Percentiles rank a stretch among this genome's conserved stretches.
Conservation (phyloP, 2,329 filamentous ascomycete species). For the Diaporthe citri region DNA sequence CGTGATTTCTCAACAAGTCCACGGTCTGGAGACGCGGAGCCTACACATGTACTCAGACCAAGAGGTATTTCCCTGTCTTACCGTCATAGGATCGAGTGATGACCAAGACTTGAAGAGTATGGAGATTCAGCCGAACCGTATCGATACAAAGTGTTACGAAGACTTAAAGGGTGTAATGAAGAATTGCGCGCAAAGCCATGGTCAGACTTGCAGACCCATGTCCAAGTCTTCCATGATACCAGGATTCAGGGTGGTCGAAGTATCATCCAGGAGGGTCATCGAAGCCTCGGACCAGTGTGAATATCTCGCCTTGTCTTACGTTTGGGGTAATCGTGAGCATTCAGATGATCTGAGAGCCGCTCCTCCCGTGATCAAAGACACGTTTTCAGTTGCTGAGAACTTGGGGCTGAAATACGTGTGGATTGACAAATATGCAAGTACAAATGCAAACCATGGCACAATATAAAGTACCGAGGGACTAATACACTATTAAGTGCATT, state of each 20-base stretch:
- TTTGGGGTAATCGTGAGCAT: background rate
- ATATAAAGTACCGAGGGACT: background rate
- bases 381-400: background rate
- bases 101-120: background rate
- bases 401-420: background rate
- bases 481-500: background rate
- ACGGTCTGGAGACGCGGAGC: background rate
- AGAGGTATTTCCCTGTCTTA: background rate
- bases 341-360: background rate
- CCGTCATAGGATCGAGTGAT: constrained; percentile 3
- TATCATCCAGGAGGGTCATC: background rate
- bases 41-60: background rate
- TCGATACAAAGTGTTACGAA: background rate
- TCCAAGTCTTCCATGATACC: background rate
- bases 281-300: background rate
- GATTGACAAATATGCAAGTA: constrained; percentile 5
- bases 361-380: background rate
- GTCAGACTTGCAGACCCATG: background rate
- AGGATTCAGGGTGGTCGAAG: background rate
- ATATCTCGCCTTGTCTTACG: background rate
- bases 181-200: background rate
- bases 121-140: background rate
- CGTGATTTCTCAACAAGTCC: background rate
- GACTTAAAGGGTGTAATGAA: background rate
- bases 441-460: too few species aligned